Evolutionary conservation across 179 eudicot species (phyloP), one percentile per base, ranked within the genome.

Genomic region (Beta lomatogona): DNA sequence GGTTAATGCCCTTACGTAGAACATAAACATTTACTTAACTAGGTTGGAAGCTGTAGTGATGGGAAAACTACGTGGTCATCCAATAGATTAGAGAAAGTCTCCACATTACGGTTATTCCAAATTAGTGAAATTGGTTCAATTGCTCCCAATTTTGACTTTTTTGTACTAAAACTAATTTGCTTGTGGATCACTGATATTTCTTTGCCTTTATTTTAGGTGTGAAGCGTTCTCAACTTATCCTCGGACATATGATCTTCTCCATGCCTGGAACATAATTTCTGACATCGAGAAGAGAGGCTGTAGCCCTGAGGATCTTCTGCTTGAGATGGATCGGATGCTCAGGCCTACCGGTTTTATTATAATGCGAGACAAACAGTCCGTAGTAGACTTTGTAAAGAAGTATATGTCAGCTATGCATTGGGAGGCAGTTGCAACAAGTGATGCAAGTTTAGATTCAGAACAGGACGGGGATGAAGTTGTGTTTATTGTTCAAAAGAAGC

Each of bases 211-310:
- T 61, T 10, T 74, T 81, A 96, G 99, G 99, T 96, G 99, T 84
- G 99, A 96, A 80, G 93, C 98, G 73, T 96, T 85, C 95, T 96
- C 99, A 66, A 96, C 98, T 19, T 96, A 96, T 82, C 99, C 99
- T 48, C 89, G 99, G 73, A 96, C 99, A 7, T 96, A 94, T 44
- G 99, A 96, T 87, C 93, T 96, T 63, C 96, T 96, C 83, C 99
- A 96, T 77, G 99, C 99, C 21, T 92, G 96, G 97, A 94, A 90
- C 16, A 87, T 94, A 36, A 86, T 96, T 81, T 89, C 98, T 0
- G 99, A 96, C 85, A 84, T 94, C 6, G 94, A 91, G 86, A 91
- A 82, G 88, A 96, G 91, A 84, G 97, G 99, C 52, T 96, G 99
- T 77, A 92, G 99, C 82, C 93, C 86, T 3, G 98, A 89, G 82